Base-by-base conservation (phyloP, 2,329 filamentous ascomycete species). In the Fusarium graminum region DNA sequence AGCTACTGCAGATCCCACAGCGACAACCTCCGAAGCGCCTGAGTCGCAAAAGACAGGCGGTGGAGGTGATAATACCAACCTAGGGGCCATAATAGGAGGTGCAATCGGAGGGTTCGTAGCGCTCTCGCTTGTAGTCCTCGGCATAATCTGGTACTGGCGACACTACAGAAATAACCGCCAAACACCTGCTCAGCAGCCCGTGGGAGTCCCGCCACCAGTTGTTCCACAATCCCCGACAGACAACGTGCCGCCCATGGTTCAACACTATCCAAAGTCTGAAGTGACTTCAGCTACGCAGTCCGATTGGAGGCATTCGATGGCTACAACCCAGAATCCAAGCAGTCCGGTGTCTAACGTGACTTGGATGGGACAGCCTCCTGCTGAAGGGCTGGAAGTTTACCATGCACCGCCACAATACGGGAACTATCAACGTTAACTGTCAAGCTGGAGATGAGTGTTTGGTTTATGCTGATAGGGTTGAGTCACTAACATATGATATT, bases 31-130 rank as follows among this genome's bases (percentile, higher is more conserved):
- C 17, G 22, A 32, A 11, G 10, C 9, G 4, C 17, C 29, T 6
- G 45, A 14, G 9, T 44, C 51, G 26, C 13, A 19, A 36, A 28
- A n/a, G 12, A 39, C 44, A 11, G n/a, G 22, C 9, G 11, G 25
- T 5, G 52, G 40, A 1, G 41, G 36, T 8, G 29, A 14, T n/a
- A 32, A 43, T 12, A 39, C 63, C 2, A 59, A 59, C 2, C 34
- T 67, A 3, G 65, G 65, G 9, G 59, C 65, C 16, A 67, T 67
- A 6, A 40, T 67, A 0, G 65, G 65, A 3, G 65, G 65, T 4
- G 28, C 52, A 0, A 59, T 67, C 9, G 65, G 65, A 1, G 63
- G 65, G 4, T 52, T 67, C 12, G 38, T 58, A 1, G 46, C 38
- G 3, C 16, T 67, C 7, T 63, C 59, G 0, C n/a, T 67, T 0